Evolutionary conservation across 306 rosid species (phyloP).

Genomic region (Vigna radiata): DNA sequence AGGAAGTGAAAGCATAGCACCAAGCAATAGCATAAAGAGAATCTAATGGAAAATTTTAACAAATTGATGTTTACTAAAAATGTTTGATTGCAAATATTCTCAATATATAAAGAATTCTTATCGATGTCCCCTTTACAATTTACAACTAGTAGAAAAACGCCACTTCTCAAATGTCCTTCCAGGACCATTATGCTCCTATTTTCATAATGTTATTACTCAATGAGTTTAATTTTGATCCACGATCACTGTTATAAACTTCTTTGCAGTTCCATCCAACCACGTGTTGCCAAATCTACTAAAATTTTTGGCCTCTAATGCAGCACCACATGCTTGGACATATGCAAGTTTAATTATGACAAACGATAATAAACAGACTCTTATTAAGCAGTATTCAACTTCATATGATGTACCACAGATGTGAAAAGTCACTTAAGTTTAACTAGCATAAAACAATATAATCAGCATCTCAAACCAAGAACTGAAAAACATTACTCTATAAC

Average conservation of each 20-base stretch:
- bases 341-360: background rate
- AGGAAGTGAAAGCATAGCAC: slow-evolving; percentile 10
- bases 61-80: slow-evolving; percentile 19
- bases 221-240: no score
- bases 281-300: background rate
- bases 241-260: background rate
- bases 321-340: no score
- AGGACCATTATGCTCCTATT: background rate
- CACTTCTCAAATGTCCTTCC: background rate
- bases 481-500: background rate
- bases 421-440: background rate
- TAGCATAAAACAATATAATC: background rate
- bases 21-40: background rate
- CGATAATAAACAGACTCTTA: background rate
- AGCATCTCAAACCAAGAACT: background rate
- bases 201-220: no score
- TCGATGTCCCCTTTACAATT: background rate
- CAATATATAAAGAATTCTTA: background rate
- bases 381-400: background rate
- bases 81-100: background rate
- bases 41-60: background rate
- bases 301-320: background rate
- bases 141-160: background rate
- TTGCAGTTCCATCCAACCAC: background rate
- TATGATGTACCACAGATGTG: background rate